Percentiles rank a stretch among this genome's conserved stretches.
Evolutionary conservation across 495 filamentous ascomycete species (phyloP).

Genomic region (Apiosordaria backusii): DNA sequence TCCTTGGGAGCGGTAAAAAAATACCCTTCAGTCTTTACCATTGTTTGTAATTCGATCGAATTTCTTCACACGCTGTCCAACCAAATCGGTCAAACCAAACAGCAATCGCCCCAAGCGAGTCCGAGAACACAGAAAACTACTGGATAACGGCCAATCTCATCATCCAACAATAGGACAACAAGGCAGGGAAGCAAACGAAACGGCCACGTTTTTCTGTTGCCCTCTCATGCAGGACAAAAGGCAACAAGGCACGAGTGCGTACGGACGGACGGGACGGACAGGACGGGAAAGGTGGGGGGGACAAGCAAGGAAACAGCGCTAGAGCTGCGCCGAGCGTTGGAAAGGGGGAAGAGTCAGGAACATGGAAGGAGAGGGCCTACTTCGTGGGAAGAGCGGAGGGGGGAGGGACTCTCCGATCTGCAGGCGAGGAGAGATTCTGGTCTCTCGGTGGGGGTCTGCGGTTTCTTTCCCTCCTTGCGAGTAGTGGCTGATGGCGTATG

Average conservation of each 20-base stretch:
- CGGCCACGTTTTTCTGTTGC: no score
- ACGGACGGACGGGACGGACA: not conserved
- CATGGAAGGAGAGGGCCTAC: not conserved
- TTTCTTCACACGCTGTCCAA: not conserved
- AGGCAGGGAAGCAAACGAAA: no score
- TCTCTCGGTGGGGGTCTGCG: no score
- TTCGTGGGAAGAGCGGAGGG: no score
- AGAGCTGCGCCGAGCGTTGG: not conserved
- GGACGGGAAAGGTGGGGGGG: not conserved
- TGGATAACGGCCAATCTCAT: no score
- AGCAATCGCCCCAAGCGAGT: not conserved
- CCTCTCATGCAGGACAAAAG: not conserved
- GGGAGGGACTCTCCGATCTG: not conserved
- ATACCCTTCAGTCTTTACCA: not conserved
- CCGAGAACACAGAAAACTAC: no score
- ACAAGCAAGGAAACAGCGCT: not conserved
- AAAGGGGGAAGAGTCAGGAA: not conserved
- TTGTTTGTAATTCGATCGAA: not conserved
- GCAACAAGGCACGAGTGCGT: not conserved
- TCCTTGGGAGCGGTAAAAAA: conserved; percentile 2
- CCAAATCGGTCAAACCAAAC: not conserved
- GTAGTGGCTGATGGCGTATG: no score
- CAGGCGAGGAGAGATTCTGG: not conserved
- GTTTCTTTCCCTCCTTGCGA: no score
- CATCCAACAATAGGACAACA: no score